phyloP scores from a whole-genome alignment of 169 alveolate species.

The Haemoproteus tartakovskyi region DNA sequence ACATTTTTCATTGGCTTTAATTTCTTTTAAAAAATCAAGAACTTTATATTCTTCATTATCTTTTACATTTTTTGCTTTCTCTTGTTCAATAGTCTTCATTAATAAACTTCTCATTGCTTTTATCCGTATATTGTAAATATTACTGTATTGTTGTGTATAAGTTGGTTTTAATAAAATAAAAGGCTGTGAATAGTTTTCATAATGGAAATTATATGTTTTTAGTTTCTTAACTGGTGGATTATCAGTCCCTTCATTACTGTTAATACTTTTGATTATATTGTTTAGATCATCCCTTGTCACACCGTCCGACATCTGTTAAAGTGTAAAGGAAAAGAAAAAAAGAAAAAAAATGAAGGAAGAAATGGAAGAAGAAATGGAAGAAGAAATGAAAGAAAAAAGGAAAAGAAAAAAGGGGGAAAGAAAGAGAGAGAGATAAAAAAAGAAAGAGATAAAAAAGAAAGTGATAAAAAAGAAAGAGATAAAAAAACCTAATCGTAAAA shows the following conservation, averaged over 20 bases:
- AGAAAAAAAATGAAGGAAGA: not conserved
- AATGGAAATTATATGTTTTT: constrained; percentile 11
- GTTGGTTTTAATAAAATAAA: constrained; percentile 26
- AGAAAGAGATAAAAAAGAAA: not conserved
- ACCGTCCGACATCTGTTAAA: not conserved
- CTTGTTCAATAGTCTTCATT: constrained; percentile 17
- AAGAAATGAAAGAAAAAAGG: not conserved
- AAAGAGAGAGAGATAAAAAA: not conserved
- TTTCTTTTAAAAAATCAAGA: constrained; percentile 29
- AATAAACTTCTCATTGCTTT: constrained; percentile 22
- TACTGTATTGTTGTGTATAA: constrained; percentile 47
- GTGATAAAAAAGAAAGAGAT: not conserved
- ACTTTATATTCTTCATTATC: not conserved
- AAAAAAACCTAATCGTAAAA: too few species aligned
- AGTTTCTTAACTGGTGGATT: constrained; percentile 21
- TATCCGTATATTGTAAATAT: constrained; percentile 19
- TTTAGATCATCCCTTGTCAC: constrained; percentile 2
- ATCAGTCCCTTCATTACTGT: not conserved
- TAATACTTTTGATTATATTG: not conserved
- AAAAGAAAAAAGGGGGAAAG: not conserved
- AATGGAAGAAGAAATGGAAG: not conserved
- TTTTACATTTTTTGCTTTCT: not conserved
- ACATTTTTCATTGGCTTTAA: constrained; percentile 49
- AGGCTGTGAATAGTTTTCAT: constrained; percentile 15
- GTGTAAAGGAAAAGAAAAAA: not conserved